Percentiles rank a stretch among this genome's conserved stretches.
Conservation (phyloP, 805 yeast genomes). For the Lipomyces mesembrius region DNA sequence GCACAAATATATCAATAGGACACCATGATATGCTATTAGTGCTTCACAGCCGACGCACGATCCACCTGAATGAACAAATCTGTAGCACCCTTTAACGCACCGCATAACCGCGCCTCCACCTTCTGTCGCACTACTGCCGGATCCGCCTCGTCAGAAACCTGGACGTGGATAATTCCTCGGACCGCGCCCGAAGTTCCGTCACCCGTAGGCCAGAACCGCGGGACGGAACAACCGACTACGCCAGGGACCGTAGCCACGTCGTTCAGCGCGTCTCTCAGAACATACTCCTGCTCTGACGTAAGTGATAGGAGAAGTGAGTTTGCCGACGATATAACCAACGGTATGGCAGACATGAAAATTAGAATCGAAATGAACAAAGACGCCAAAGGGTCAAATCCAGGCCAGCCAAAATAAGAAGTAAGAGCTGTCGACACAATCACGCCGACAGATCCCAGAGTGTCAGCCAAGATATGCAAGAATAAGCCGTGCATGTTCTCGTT, state of each 20-base stretch:
- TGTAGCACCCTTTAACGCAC: conserved; percentile 25
- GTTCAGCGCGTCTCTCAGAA: conserved; percentile 65
- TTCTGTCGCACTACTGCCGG: conserved; percentile 62
- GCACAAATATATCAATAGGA: too few relatives aligned
- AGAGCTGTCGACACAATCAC: conserved; percentile 89
- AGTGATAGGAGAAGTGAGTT: conserved; percentile 69
- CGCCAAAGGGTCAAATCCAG: conserved; percentile 90
- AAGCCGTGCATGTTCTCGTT: conserved; percentile 90
- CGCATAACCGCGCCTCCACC: conserved; percentile 58
- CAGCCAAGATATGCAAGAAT: conserved; percentile 91
- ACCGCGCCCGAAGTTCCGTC: conserved; percentile 41
- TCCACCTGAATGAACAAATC: conserved; percentile 36
- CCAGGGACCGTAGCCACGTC: conserved; percentile 70
- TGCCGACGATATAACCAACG: conserved; percentile 81
- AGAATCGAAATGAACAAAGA: conserved; percentile 83
- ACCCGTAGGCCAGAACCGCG: conserved; percentile 84
- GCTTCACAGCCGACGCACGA: conserved; percentile 10
- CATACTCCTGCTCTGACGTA: conserved; percentile 61
- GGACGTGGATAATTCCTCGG: conserved; percentile 84
- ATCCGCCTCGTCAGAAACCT: conserved; percentile 67
- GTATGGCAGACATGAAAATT: conserved; percentile 80
- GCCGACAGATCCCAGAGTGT: conserved; percentile 94
- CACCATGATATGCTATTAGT: not conserved
- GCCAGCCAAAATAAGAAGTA: conserved; percentile 70
- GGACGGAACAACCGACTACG: conserved; percentile 81